Conservation (phyloP, 139 green algal species). For the Micromonas pusilla region DNA sequence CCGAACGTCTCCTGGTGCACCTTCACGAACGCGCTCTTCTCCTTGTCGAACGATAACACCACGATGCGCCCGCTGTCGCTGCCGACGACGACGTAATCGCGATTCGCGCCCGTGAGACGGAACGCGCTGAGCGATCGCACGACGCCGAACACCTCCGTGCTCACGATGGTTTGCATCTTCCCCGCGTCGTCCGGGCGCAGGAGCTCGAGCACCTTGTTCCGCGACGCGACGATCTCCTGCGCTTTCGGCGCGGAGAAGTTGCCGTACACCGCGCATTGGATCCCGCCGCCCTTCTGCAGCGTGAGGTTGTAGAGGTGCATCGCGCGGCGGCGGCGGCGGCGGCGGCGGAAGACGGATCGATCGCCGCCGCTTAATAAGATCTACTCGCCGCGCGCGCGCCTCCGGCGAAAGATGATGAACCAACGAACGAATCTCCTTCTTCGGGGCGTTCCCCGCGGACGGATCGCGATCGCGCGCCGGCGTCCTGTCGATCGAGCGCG, state of each 20-base stretch:
- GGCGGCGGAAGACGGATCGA: not conserved
- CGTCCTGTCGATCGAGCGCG: no score
- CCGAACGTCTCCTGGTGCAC: slow-evolving; percentile 96
- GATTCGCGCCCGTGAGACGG: slow-evolving; percentile 69
- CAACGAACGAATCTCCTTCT: no score
- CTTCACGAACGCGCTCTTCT: slow-evolving; percentile 79
- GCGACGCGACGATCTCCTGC: slow-evolving; percentile 87
- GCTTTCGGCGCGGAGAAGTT: slow-evolving; percentile 91
- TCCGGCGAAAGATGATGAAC: no score
- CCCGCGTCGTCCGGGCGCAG: slow-evolving; percentile 84
- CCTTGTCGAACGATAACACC: slow-evolving; percentile 84
- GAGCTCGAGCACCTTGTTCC: slow-evolving; percentile 89
- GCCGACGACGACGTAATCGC: slow-evolving; percentile 83
- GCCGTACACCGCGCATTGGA: slow-evolving; percentile 45
- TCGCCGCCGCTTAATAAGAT: no score
- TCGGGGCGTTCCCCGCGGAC: not conserved
- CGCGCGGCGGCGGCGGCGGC: not conserved
- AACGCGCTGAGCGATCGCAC: slow-evolving; percentile 83
- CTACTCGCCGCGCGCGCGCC: no score
- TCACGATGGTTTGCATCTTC: slow-evolving; percentile 48
- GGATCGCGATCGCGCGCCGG: not conserved
- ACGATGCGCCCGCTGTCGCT: slow-evolving; percentile 91
- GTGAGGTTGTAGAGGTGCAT: slow-evolving; percentile 28
- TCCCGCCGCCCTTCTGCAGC: not conserved
- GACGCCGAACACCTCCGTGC: slow-evolving; percentile 77